A percentile compares a stretch with the other conserved stretches of the same genome.
phyloP scores from a whole-genome alignment of 345 rosid genomes.

The Brassica juncea region DNA sequence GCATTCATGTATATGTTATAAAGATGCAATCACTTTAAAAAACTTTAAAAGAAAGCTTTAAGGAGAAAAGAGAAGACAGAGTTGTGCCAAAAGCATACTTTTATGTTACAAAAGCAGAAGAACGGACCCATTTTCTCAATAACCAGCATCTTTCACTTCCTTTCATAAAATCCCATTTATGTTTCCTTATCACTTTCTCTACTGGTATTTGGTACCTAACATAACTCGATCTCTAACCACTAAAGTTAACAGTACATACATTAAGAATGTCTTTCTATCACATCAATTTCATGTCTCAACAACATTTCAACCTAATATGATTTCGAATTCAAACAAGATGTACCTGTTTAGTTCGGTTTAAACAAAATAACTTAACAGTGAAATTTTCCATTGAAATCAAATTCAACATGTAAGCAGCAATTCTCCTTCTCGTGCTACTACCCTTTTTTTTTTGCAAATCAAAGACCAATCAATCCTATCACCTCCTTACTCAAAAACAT shows the following conservation, averaged over 20 bases:
- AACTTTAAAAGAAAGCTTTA: slow-evolving; percentile 28
- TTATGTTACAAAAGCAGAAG: slow-evolving; percentile 15
- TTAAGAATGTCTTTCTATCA: slow-evolving; percentile 13
- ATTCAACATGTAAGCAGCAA: slow-evolving; percentile 23
- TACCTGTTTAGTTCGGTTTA: not conserved
- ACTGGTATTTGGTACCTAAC: slow-evolving; percentile 36
- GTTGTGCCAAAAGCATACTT: slow-evolving; percentile 2
- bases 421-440: slow-evolving; percentile 23
- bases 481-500: slow-evolving; percentile 36
- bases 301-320: not conserved
- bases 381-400: slow-evolving; percentile 13
- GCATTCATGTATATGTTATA: not conserved
- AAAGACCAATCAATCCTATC: slow-evolving; percentile 12
- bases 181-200: slow-evolving; percentile 18
- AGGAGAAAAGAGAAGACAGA: slow-evolving; percentile 20
- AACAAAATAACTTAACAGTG: not conserved
- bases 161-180: slow-evolving; percentile 33
- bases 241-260: slow-evolving; percentile 10
- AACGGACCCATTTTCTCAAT: slow-evolving; percentile 22
- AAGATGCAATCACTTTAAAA: slow-evolving; percentile 24
- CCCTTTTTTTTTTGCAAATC: slow-evolving; percentile 6
- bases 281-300: slow-evolving; percentile 13
- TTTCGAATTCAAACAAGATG: slow-evolving; percentile 15
- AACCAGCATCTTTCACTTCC: slow-evolving; percentile 28
- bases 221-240: slow-evolving; percentile 31